These are phyloP conservation scores for Verticillium nonalfalfae DNA, from an alignment of 2,329 filamentous ascomycete species.

Conservation along the genomic window DNA sequence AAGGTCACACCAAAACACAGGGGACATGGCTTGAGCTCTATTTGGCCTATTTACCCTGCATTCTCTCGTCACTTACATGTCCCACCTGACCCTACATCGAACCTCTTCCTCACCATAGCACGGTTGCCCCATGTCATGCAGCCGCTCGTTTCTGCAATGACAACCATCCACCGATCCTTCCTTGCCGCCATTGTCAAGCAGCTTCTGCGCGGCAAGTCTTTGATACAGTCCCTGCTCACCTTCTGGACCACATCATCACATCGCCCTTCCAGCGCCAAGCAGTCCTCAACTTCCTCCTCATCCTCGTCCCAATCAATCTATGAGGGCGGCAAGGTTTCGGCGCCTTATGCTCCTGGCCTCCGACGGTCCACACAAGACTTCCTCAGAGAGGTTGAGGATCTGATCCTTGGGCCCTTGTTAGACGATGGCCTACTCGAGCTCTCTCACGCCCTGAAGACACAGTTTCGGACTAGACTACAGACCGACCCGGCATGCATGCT, in stretches of 20 bases:
- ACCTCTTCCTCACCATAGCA: neutral
- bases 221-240: conserved; percentile 49
- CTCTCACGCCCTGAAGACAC: conserved; percentile 42
- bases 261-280: conserved; percentile 3
- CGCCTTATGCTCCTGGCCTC: neutral
- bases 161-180: conserved; percentile 47
- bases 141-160: conserved; percentile 51
- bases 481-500: conserved; percentile 54
- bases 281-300: conserved; percentile 2
- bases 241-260: conserved; percentile 9
- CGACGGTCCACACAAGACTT: conserved; percentile 40
- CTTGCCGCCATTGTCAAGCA: conserved; percentile 49
- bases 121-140: conserved; percentile 31
- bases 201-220: conserved; percentile 51
- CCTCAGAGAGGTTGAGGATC: conserved; percentile 47
- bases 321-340: conserved; percentile 2
- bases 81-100: neutral
- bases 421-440: conserved; percentile 38
- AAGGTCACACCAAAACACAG: neutral
- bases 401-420: conserved; percentile 41
- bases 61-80: conserved; percentile 13
- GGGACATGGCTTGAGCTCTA: conserved; percentile 8
- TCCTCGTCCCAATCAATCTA: neutral
- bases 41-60: conserved; percentile 9
- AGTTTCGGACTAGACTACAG: conserved; percentile 47